Conservation (phyloP, 345 rosid genomes). For the Passiflora organensis region DNA sequence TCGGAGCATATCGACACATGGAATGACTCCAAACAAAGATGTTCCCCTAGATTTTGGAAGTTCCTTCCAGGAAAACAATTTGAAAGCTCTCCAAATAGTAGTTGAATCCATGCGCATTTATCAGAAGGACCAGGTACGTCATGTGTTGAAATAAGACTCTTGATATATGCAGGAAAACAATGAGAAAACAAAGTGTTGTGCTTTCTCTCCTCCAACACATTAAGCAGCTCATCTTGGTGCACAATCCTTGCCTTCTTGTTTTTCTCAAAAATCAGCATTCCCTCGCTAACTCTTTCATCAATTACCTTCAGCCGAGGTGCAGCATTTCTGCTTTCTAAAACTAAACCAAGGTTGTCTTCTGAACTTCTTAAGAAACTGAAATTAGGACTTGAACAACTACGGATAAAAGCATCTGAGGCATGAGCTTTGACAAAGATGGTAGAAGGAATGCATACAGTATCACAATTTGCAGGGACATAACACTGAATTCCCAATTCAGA, state of each 20-base stretch:
- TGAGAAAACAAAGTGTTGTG: slow-evolving; percentile 46
- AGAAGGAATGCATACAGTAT: slow-evolving; percentile 59
- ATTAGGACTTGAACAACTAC: slow-evolving; percentile 58
- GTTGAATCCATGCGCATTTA: slow-evolving; percentile 28
- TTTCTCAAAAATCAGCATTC: slow-evolving; percentile 50
- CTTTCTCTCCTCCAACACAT: slow-evolving; percentile 39
- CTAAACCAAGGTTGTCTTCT: slow-evolving; percentile 24
- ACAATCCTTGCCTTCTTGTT: slow-evolving; percentile 53
- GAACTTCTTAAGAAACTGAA: slow-evolving; percentile 41
- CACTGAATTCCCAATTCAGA: slow-evolving; percentile 68
- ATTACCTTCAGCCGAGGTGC: slow-evolving; percentile 31
- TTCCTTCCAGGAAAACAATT: slow-evolving; percentile 26
- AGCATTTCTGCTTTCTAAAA: slow-evolving; percentile 8
- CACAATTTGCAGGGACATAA: slow-evolving; percentile 69
- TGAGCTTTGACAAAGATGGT: slow-evolving; percentile 50
- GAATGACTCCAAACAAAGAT: slow-evolving; percentile 56
- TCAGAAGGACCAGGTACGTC: slow-evolving; percentile 4
- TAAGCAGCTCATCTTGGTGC: slow-evolving; percentile 69
- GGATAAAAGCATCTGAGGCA: slow-evolving; percentile 59
- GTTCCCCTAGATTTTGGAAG: slow-evolving; percentile 40
- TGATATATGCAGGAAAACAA: slow-evolving; percentile 46
- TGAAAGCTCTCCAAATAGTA: slow-evolving; percentile 33
- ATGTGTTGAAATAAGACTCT: slow-evolving; percentile 11
- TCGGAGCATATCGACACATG: slow-evolving; percentile 38
- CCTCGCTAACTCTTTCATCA: slow-evolving; percentile 62